Conservation (phyloP, 306 rosid genomes). For the Hippophae rhamnoides region DNA sequence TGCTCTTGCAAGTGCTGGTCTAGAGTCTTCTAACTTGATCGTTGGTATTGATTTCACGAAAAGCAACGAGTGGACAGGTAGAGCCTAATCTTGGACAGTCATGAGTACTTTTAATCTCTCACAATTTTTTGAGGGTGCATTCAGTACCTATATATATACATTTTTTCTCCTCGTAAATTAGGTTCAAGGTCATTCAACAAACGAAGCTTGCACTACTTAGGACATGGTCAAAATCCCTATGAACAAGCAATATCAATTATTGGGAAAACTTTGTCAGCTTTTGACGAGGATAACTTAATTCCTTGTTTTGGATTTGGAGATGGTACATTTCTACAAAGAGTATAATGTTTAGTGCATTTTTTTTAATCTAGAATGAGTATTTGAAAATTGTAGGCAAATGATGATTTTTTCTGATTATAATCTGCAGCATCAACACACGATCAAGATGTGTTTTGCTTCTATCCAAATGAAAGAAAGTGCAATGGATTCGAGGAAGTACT, state of each 20-base stretch:
- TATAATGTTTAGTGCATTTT: neutral
- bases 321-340: neutral
- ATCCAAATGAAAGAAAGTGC: constrained; percentile 39
- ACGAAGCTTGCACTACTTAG: too few relatives aligned
- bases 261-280: too few relatives aligned
- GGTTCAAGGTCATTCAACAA: constrained; percentile 51
- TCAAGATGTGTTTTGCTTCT: constrained; percentile 69
- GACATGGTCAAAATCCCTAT: too few relatives aligned
- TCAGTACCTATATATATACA: constrained; percentile 6
- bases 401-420: neutral
- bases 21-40: constrained; percentile 86
- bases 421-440: constrained; percentile 71
- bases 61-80: constrained; percentile 97
- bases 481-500: constrained; percentile 82
- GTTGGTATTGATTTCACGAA: constrained; percentile 92
- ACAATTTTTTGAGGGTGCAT: constrained; percentile 1
- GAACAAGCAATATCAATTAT: too few relatives aligned
- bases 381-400: neutral
- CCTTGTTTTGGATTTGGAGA: too few relatives aligned
- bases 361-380: neutral
- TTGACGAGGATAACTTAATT: too few relatives aligned
- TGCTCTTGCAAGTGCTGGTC: constrained; percentile 77
- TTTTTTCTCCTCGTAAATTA: constrained; percentile 10
- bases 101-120: constrained; percentile 3
- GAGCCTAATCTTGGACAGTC: constrained; percentile 18